phyloP scores from a whole-genome alignment of 2,329 filamentous ascomycete genomes.

The Diplocarpon mali region DNA sequence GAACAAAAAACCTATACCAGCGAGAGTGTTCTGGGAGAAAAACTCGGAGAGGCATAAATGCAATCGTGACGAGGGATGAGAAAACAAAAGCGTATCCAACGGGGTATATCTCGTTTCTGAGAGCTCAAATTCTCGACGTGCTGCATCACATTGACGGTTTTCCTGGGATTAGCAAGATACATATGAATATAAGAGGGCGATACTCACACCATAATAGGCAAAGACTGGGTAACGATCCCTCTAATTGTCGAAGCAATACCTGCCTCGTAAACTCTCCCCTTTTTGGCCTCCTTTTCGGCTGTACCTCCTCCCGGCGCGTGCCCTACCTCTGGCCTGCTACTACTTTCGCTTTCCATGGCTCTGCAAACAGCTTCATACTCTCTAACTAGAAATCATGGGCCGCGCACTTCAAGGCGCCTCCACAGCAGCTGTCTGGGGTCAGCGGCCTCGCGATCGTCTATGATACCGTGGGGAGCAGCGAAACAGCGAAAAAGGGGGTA shows the following conservation, averaged over 20 bases:
- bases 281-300: constrained; percentile 42
- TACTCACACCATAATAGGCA: background rate
- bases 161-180: background rate
- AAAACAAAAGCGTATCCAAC: background rate
- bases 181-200: background rate
- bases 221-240: background rate
- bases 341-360: constrained; percentile 49
- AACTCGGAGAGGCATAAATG: background rate
- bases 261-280: constrained; percentile 35
- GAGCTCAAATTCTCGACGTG: background rate
- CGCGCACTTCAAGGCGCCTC: constrained; percentile 57
- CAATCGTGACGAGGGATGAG: background rate
- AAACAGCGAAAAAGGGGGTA: constrained; percentile 49
- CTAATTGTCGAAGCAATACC: background rate
- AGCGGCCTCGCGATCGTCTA: constrained; percentile 59
- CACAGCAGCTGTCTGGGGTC: constrained; percentile 61
- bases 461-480: constrained; percentile 52
- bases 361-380: constrained; percentile 52
- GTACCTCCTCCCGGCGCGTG: constrained; percentile 36
- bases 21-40: background rate
- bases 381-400: constrained; percentile 51
- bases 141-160: background rate
- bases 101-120: too few relatives aligned
- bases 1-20: too few relatives aligned
- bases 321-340: constrained; percentile 45